Evolutionary conservation across 2,329 filamentous ascomycete species (phyloP).

Genomic region (Stagonosporopsis chrysanthemi): DNA sequence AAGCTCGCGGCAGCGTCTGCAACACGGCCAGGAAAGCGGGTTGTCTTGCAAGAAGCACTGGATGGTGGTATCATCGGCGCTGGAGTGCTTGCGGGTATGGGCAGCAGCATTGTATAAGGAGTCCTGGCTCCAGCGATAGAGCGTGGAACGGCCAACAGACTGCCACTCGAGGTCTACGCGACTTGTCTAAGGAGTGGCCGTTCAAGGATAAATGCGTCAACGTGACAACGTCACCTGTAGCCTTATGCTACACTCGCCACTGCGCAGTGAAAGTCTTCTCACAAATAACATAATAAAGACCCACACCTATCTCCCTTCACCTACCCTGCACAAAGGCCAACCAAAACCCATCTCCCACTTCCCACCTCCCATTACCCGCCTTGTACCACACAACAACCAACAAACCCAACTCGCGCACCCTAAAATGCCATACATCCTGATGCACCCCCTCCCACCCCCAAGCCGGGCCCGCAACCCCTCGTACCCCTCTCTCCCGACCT

Average conservation of each 20-base stretch:
- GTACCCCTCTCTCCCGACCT: not conserved
- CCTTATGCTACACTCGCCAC: too few species aligned
- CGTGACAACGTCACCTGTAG: not conserved
- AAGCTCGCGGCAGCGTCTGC: conserved; percentile 55
- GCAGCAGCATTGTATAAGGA: not conserved
- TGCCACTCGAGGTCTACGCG: not conserved
- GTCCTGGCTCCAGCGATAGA: not conserved
- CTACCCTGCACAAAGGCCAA: too few species aligned
- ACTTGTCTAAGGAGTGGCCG: not conserved
- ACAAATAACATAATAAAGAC: too few species aligned
- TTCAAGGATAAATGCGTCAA: not conserved
- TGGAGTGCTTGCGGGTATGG: conserved; percentile 61
- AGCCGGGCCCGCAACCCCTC: not conserved
- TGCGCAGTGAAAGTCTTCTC: not conserved
- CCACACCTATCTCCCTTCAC: too few species aligned
- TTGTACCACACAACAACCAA: too few species aligned
- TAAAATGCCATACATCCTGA: conserved; percentile 3
- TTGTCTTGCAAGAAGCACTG: conserved; percentile 60
- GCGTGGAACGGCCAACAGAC: not conserved
- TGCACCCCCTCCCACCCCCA: not conserved
- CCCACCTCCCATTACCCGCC: too few species aligned
- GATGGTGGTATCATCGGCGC: conserved; percentile 65
- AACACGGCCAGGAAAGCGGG: conserved; percentile 52
- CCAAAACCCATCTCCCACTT: too few species aligned
- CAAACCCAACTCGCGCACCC: not conserved